Evolutionary conservation across 495 filamentous ascomycete species (phyloP), one percentile per base, ranked within the genome.

Genomic region (Sabuloglossum arenarium): DNA sequence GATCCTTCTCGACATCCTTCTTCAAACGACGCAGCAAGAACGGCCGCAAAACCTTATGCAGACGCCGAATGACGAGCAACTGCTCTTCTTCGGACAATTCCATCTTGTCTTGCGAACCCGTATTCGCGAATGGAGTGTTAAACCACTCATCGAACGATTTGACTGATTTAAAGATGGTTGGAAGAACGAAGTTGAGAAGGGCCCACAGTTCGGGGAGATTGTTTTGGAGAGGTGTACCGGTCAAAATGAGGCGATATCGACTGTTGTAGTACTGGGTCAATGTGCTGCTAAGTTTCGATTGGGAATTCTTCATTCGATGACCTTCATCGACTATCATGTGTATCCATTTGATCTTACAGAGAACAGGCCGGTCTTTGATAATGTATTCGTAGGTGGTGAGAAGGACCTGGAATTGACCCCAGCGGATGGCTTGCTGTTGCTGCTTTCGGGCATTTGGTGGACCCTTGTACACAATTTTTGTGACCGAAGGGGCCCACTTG

Each of bases 121-220:
- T 97, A 68, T 98, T 98, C 52, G 93, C 93, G 66, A 98, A 98
- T 0, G 91, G 91, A 2, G 91, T 97, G 68, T 96, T 97, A 75
- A 98, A 98, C 91, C 91, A 98, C 67, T 98, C 91, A 67, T 98
- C 91, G 62, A 98, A 98, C 9, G 88, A 94, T 69, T 95, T 97
- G 49, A 93, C 90, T 0, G 93, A 97, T 65, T 98, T 98, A 81
- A 98, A 98, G 61, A 98, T 98, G 59, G 86, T 97, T 9, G 91
- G 91, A 24, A 98, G 75, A 24, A 96, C 93, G 67, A 98, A 98
- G 68, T 98, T 98, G 61, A 98, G 82, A 67, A 97, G 79, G 39
- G 93, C 83, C 91, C 91, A 98, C 61, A 98, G 73, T 62, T 98
- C 91, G 11, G 88, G 83, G 19, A 98, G 74, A 62, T 98, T 98